phyloP scores from a whole-genome alignment of 176 grass and related monocot species.

The Stipa capillata region DNA sequence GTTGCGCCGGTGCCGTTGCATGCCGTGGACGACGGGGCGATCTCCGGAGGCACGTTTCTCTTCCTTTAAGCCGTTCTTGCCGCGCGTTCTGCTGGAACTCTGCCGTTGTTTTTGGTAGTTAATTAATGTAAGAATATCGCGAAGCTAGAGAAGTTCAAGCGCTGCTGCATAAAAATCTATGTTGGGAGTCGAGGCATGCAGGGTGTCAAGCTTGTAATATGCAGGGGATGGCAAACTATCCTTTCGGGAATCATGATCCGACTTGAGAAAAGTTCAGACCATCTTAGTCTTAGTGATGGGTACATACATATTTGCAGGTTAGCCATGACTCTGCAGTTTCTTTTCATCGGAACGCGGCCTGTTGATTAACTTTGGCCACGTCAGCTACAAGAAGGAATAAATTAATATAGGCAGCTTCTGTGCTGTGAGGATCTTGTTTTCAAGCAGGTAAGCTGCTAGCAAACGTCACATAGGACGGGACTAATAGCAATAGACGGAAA shows the following conservation, averaged over 20 bases:
- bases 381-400: not conserved
- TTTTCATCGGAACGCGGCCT: not conserved
- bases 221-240: too few relatives aligned
- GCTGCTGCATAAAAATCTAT: not conserved
- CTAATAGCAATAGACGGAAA: too few relatives aligned
- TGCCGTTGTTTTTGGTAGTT: not conserved
- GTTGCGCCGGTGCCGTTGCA: not conserved
- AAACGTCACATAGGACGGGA: not conserved
- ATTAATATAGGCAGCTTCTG: not conserved
- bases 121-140: not conserved
- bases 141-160: not conserved
- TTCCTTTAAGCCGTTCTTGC: not conserved
- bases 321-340: not conserved
- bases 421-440: not conserved
- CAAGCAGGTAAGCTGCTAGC: not conserved
- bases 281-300: not conserved
- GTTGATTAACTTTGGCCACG: not conserved
- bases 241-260: not conserved
- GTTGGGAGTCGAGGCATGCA: not conserved
- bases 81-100: slow-evolving; percentile 20
- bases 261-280: not conserved
- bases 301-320: not conserved
- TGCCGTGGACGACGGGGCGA: slow-evolving; percentile 15
- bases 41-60: not conserved
- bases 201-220: not conserved